A percentile compares a stretch with the other conserved stretches of the same genome.
These are phyloP conservation scores for Asterochloris erici DNA, from an alignment of 139 green algal species.

Conservation along the genomic window DNA sequence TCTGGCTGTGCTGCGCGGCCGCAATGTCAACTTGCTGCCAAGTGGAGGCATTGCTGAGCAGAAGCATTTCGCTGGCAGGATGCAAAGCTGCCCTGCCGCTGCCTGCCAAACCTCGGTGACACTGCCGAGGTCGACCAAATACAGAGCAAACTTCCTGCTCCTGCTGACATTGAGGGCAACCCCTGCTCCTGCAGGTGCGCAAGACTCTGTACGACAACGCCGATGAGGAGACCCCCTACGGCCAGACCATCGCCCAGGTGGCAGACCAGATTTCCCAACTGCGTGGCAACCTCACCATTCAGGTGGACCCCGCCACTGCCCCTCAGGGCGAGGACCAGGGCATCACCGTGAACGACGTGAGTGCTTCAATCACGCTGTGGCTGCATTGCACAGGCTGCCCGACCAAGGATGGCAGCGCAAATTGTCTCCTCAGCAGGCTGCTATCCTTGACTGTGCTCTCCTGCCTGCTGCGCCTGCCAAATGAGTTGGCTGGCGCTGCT, in stretches of 20 bases:
- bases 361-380: no score
- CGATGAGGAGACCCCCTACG: background rate
- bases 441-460: no score
- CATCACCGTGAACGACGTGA: background rate
- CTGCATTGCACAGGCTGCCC: no score
- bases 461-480: no score
- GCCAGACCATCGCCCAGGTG: background rate
- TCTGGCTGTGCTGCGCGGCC: background rate
- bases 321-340: background rate
- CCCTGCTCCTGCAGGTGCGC: background rate
- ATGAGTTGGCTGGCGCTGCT: no score
- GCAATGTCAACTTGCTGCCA: background rate
- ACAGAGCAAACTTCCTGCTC: background rate
- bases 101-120: no score
- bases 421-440: no score
- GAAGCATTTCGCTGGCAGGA: background rate
- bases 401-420: no score
- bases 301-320: background rate
- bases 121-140: background rate
- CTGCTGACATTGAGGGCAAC: background rate
- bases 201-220: conserved; percentile 11
- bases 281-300: background rate
- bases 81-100: no score
- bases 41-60: background rate
- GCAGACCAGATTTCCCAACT: background rate